Conservation (phyloP, 352 stramenopile genomes). For the Globisporangium irregulare region DNA sequence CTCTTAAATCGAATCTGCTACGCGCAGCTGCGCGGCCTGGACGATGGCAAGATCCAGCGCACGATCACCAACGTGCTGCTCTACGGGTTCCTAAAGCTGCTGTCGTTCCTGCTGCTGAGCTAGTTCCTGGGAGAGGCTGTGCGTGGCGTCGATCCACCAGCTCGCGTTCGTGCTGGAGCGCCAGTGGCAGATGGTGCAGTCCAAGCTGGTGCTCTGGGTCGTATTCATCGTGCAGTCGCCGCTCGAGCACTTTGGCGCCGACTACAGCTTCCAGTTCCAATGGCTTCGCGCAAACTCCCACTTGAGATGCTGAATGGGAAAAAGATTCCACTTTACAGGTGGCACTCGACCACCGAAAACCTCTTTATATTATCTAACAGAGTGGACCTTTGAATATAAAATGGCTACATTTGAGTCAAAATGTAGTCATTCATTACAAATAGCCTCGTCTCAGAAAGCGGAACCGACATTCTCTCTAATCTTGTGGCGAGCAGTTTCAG, state of each 20-base stretch:
- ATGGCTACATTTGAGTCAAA: background rate
- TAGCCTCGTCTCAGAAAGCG: background rate
- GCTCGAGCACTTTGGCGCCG: conserved; percentile 31
- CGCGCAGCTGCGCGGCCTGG: conserved; percentile 23
- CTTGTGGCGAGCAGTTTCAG: no score
- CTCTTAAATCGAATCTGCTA: conserved; percentile 29
- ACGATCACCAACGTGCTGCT: conserved; percentile 21
- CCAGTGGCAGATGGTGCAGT: conserved; percentile 29
- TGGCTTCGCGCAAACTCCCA: background rate
- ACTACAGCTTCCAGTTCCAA: conserved; percentile 6
- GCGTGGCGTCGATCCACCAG: conserved; percentile 21
- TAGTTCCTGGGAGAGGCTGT: conserved; percentile 19
- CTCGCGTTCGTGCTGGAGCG: conserved; percentile 33
- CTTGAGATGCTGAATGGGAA: background rate
- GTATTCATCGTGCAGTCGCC: conserved; percentile 26
- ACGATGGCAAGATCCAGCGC: conserved; percentile 1
- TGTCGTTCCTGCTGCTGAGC: conserved; percentile 29
- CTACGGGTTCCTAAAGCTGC: conserved; percentile 31
- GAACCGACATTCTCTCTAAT: no score
- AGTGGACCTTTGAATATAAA: no score
- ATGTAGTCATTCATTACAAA: background rate
- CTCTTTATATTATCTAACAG: no score
- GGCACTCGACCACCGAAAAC: no score
- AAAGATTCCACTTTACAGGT: no score
- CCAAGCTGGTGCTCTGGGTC: conserved; percentile 36